phyloP scores from a whole-genome alignment of 257 asterid genomes.

The Salvia hispanica region DNA sequence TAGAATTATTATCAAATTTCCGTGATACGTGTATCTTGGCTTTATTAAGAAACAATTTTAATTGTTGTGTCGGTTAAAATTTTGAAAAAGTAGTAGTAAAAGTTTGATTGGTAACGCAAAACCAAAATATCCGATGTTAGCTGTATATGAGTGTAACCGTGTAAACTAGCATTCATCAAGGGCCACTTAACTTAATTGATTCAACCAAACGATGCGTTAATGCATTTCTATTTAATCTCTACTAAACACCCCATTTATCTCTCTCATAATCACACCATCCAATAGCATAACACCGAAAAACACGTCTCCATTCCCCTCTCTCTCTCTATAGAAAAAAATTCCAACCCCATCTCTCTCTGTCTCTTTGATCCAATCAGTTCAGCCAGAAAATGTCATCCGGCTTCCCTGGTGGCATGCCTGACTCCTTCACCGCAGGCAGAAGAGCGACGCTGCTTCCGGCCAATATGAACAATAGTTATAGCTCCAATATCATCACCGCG shows the following conservation, averaged over 20 bases:
- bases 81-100: neutral
- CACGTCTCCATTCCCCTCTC: neutral
- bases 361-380: slow-evolving; percentile 23
- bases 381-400: slow-evolving; percentile 53
- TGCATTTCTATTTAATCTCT: slow-evolving; percentile 34
- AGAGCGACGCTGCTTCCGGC: slow-evolving; percentile 40
- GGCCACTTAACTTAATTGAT: slow-evolving; percentile 1
- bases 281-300: slow-evolving; percentile 35
- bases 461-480: slow-evolving; percentile 31
- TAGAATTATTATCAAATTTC: neutral
- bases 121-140: neutral
- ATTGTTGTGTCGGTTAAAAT: neutral
- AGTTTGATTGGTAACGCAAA: slow-evolving; percentile 10
- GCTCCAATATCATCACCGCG: slow-evolving; percentile 25
- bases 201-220: slow-evolving; percentile 35
- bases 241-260: slow-evolving; percentile 29
- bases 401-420: slow-evolving; percentile 59
- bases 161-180: neutral
- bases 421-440: slow-evolving; percentile 53
- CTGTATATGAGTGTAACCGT: slow-evolving; percentile 4
- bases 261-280: slow-evolving; percentile 40
- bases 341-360: neutral
- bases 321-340: slow-evolving; percentile 18
- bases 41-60: neutral
- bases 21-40: neutral